These are phyloP conservation scores for Syzygium jambos DNA, from an alignment of 345 rosid species.

Conservation along the genomic window DNA sequence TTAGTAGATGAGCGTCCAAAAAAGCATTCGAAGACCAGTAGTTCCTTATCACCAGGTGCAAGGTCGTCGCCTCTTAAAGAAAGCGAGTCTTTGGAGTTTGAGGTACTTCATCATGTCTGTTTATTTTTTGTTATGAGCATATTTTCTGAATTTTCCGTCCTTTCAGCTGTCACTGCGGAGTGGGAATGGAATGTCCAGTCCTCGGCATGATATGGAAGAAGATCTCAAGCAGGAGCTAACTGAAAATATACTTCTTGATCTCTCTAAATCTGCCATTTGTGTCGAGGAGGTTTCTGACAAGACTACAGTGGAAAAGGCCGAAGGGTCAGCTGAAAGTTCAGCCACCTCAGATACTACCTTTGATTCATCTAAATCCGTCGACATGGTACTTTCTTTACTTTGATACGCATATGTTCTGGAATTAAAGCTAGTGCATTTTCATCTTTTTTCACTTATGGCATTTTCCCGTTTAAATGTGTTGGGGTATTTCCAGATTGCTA, in stretches of 20 bases:
- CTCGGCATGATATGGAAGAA: neutral
- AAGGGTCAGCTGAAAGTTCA: constrained; percentile 12
- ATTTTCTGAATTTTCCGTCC: neutral
- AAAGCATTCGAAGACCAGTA: neutral
- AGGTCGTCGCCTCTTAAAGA: neutral
- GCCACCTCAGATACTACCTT: constrained; percentile 9
- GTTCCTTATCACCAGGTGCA: constrained; percentile 1
- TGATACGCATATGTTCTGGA: neutral
- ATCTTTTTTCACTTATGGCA: neutral
- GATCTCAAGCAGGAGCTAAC: constrained; percentile 3
- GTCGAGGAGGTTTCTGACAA: constrained; percentile 12
- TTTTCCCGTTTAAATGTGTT: neutral
- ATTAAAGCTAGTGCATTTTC: neutral
- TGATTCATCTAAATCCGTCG: constrained; percentile 16
- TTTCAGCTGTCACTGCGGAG: neutral
- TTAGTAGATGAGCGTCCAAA: neutral
- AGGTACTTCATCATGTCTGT: constrained; percentile 5
- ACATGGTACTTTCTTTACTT: constrained; percentile 7
- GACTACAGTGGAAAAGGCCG: constrained; percentile 1
- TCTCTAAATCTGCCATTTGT: constrained; percentile 8
- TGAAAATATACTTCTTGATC: constrained; percentile 13
- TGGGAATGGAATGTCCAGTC: neutral
- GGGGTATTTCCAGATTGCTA: constrained; percentile 6
- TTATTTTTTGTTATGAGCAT: neutral
- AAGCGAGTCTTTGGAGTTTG: constrained; percentile 7